Conservation (phyloP, 2,329 filamentous ascomycete species). For the Exutisphaerella laricina region DNA sequence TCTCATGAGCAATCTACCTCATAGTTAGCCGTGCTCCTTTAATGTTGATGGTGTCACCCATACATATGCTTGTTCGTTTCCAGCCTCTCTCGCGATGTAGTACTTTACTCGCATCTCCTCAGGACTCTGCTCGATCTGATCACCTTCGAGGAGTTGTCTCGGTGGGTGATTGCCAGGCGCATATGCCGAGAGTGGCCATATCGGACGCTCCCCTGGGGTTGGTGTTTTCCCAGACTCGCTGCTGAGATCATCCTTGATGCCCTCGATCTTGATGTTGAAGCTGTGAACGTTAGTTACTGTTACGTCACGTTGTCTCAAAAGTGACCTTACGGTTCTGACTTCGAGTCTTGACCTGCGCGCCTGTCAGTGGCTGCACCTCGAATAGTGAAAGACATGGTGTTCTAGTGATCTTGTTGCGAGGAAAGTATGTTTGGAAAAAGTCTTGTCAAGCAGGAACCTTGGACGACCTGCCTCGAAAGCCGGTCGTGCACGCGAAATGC, state of each 20-base stretch:
- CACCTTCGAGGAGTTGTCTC: slow-evolving; percentile 77
- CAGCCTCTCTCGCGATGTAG: slow-evolving; percentile 59
- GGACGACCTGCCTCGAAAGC: neutral
- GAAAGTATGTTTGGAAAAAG: neutral
- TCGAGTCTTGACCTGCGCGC: slow-evolving; percentile 1
- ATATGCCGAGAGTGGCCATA: slow-evolving; percentile 85
- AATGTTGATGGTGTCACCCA: slow-evolving; percentile 17
- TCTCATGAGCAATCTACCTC: slow-evolving; percentile 17
- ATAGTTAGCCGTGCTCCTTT: neutral
- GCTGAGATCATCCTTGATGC: slow-evolving; percentile 44
- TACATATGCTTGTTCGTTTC: slow-evolving; percentile 52
- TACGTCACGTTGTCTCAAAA: neutral
- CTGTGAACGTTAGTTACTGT: slow-evolving; percentile 27
- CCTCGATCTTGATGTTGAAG: slow-evolving; percentile 52
- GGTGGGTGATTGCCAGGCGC: slow-evolving; percentile 72
- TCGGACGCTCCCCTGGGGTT: slow-evolving; percentile 55
- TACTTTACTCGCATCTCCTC: slow-evolving; percentile 76
- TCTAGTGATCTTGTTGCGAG: no score
- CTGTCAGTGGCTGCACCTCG: slow-evolving; percentile 1
- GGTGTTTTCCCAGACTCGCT: slow-evolving; percentile 58
- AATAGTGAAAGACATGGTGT: neutral
- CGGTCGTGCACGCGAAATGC: neutral
- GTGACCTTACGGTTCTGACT: slow-evolving; percentile 1
- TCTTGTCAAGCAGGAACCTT: neutral
- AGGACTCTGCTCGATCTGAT: slow-evolving; percentile 76